Conservation (phyloP, 306 rosid genomes). For the Corylus avellana region DNA sequence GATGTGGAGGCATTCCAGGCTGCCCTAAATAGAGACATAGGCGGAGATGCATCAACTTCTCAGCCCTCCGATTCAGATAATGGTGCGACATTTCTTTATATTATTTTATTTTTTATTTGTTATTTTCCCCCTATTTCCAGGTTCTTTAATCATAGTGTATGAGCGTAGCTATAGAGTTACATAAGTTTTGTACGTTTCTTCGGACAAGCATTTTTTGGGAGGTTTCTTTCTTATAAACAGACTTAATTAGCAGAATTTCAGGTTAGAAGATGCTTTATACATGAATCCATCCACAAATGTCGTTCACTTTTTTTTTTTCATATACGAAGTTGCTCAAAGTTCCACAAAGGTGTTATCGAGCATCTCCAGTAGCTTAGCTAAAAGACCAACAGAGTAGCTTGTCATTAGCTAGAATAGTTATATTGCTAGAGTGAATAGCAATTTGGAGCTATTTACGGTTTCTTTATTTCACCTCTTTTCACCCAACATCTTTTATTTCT, state of each 20-base stretch:
- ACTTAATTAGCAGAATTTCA: neutral
- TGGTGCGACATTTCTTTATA: conserved; percentile 29
- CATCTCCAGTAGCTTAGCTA: too few relatives aligned
- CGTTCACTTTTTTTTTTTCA: too few relatives aligned
- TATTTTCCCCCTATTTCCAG: neutral
- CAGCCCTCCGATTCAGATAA: conserved; percentile 56
- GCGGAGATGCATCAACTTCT: conserved; percentile 61
- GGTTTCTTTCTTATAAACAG: neutral
- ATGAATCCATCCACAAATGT: too few relatives aligned
- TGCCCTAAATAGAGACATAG: conserved; percentile 74
- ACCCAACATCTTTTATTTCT: too few relatives aligned
- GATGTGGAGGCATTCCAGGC: conserved; percentile 91
- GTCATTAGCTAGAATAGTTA: too few relatives aligned
- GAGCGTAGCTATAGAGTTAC: neutral
- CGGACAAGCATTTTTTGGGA: neutral
- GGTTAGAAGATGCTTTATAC: neutral
- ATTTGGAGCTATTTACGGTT: too few relatives aligned
- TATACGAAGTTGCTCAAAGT: too few relatives aligned
- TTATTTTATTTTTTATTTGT: neutral
- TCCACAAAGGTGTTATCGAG: too few relatives aligned
- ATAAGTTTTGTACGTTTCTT: neutral
- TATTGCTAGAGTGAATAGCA: too few relatives aligned
- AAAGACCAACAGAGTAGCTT: too few relatives aligned
- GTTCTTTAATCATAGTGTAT: neutral
- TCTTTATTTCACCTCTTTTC: too few relatives aligned